phyloP scores from a whole-genome alignment of 2,329 filamentous ascomycete genomes.

The Aureobasidium musti region DNA sequence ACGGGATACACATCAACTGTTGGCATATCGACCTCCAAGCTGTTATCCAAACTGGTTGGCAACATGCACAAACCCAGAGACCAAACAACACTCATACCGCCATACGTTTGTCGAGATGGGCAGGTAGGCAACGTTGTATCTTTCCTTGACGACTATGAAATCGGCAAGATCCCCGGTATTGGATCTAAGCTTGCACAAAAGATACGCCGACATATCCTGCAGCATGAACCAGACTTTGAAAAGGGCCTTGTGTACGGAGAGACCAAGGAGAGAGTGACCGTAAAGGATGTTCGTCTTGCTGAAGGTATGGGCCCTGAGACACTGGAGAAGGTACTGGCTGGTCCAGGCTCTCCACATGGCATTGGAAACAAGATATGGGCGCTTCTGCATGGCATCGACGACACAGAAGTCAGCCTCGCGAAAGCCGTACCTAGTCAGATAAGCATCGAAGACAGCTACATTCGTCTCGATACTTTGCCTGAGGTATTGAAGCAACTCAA shows the following conservation, averaged over 20 bases:
- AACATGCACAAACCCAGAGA: slow-evolving; percentile 81
- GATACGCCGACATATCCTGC: slow-evolving; percentile 63
- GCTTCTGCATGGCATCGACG: slow-evolving; percentile 78
- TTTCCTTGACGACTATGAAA: slow-evolving; percentile 75
- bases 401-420: slow-evolving; percentile 69
- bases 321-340: slow-evolving; percentile 69
- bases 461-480: slow-evolving; percentile 64
- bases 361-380: slow-evolving; percentile 74
- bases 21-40: slow-evolving; percentile 83
- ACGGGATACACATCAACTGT: slow-evolving; percentile 86
- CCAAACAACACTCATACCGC: slow-evolving; percentile 79
- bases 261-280: slow-evolving; percentile 61
- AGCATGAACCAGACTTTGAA: slow-evolving; percentile 49
- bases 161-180: slow-evolving; percentile 82
- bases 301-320: slow-evolving; percentile 63
- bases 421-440: slow-evolving; percentile 79
- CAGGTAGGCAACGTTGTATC: slow-evolving; percentile 47
- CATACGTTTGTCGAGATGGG: slow-evolving; percentile 49
- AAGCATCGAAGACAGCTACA: slow-evolving; percentile 92
- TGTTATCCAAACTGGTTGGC: slow-evolving; percentile 82
- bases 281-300: slow-evolving; percentile 64
- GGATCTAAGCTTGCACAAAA: slow-evolving; percentile 75
- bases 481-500: slow-evolving; percentile 68
- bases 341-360: slow-evolving; percentile 69
- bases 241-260: slow-evolving; percentile 52